Evolutionary conservation across 2,329 filamentous ascomycete genomes (phyloP).

Genomic region (Colletotrichum spinosum): DNA sequence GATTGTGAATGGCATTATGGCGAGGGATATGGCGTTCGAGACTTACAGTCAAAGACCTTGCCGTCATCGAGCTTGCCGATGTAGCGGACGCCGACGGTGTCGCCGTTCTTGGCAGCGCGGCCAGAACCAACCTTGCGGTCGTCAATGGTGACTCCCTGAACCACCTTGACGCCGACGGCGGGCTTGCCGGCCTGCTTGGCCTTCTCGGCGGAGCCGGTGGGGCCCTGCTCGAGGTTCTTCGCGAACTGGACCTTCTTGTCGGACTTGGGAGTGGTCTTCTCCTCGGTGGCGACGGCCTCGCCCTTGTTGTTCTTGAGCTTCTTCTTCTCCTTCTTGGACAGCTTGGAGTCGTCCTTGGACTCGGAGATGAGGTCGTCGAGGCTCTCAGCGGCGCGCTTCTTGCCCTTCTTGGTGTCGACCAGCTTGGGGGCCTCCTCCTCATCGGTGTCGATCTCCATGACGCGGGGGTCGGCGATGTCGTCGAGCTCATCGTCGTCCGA

Average conservation of each 20-base stretch:
- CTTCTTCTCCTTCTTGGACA: constrained; percentile 97
- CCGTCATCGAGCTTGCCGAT: constrained; percentile 96
- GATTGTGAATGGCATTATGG: constrained; percentile 43
- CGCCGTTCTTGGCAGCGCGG: constrained; percentile 87
- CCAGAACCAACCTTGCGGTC: constrained; percentile 94
- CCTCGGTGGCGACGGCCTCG: constrained; percentile 76
- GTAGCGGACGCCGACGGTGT: constrained; percentile 94
- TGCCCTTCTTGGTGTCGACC: constrained; percentile 72
- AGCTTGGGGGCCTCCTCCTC: constrained; percentile 79
- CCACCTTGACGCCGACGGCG: constrained; percentile 77
- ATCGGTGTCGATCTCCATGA: constrained; percentile 85
- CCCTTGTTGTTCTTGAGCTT: constrained; percentile 99
- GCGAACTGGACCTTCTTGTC: constrained; percentile 99
- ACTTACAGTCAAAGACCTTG: constrained; percentile 93
- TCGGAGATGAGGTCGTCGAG: constrained; percentile 91
- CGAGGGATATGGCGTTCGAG: constrained; percentile 53
- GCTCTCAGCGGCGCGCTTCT: constrained; percentile 87
- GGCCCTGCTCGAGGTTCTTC: constrained; percentile 98
- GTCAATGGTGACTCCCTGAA: constrained; percentile 92
- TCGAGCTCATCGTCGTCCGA: constrained; percentile 83
- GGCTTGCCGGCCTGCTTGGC: constrained; percentile 48
- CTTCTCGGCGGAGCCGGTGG: constrained; percentile 75
- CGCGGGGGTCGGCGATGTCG: constrained; percentile 80
- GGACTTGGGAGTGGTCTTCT: constrained; percentile 68
- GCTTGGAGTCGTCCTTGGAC: constrained; percentile 75